Base-by-base conservation (phyloP, 176 grass and related monocot genomes). In the Poa pratensis region DNA sequence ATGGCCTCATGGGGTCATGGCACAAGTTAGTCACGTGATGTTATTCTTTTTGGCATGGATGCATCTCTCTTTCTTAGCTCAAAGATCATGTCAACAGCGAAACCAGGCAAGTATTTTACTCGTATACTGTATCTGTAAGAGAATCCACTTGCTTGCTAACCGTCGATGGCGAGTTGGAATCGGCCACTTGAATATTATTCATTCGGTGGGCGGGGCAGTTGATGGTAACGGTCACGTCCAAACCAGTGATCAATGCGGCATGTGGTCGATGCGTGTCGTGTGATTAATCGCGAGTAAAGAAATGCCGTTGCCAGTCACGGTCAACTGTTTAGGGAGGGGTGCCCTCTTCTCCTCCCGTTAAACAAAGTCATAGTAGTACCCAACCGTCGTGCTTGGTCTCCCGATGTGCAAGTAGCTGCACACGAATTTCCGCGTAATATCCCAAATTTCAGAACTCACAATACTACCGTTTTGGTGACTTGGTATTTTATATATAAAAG, bases 231-330 rank as follows among this genome's bases (percentile, higher is more conserved):
- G 62, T 8, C 62, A 65, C 13, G 62, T 65, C 62, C 62, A 65
- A 65, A 32, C 16, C 27, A 17, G 24, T 7, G 62, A 27, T 50
- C 71, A 74, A 28, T 74, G 71, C 45, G 27, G 45, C 46, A 51
- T 74, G 43, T 28, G 46, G 43, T 11, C 43, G 43, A 74, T 17
- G 62, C 30, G 30, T 30, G 30, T 30, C 30, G 30, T 30, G 30
- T 18, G 15, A 65, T 65, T 65, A 7, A 32, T 32, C 15, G 26
- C 13, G 3, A 32, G 9, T 80, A 63, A 59, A 63, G 39, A 69
- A 54, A 54, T 57, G 10, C 49, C 7, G 49, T 55, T 70, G 65
- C 24, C 61, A 61, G 81, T 83, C 69, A 34, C 42, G 69, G 69
- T 83, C 81, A 83, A 58, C 53, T 40, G 54, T 15, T 73, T 23